Base-by-base conservation (phyloP, 208 protist species). In the Blechomonas ayalai region DNA sequence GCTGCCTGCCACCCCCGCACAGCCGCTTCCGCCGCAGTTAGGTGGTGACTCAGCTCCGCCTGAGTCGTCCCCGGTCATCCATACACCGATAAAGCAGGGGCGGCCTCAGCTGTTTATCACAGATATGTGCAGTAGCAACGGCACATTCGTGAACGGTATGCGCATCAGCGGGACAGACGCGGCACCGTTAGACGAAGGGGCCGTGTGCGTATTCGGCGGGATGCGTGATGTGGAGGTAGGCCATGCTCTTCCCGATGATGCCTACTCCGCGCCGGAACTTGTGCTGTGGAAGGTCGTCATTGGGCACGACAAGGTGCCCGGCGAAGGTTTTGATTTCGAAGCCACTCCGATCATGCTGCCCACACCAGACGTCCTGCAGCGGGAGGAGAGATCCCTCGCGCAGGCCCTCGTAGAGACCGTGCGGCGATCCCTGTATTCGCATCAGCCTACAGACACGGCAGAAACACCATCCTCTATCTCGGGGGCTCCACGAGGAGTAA, bases 101-200 rank as follows among this genome's bases (percentile, higher is more conserved):
- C 25, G 35, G 27, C 25, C 19, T 29, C 41, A 71, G 34, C 40
- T 89, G 9, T 92, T 67, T 32, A 46, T 92, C 18, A 68, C 66
- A 13, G 84, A 92, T 50, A 42, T 87, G 39, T 81, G 80, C 44
- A 92, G 84, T 67, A 85, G 67, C 55, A 92, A 92, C 47, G 84
- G 84, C 26, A 92, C 84, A n/a, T 92, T 89, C 39, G 59, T 92
- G 35, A 92, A 92, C 53, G 61, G 64, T 25, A 26, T 55, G 19
- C 84, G 84, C 36, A 59, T 87, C 18, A 55, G 48, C 20, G 48
- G 41, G 13, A 71, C 59, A 34, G 66, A 69, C 20, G 38, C 73
- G 8, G 68, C 62, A 0, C 51, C 52, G 49, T 71, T 92, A 32
- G 45, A 67, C 0, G 60, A 82, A 32, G 73, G 80, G 42, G 84